Conservation (phyloP, 805 yeast genomes). For the Metschnikowia chrysomelidarum region DNA sequence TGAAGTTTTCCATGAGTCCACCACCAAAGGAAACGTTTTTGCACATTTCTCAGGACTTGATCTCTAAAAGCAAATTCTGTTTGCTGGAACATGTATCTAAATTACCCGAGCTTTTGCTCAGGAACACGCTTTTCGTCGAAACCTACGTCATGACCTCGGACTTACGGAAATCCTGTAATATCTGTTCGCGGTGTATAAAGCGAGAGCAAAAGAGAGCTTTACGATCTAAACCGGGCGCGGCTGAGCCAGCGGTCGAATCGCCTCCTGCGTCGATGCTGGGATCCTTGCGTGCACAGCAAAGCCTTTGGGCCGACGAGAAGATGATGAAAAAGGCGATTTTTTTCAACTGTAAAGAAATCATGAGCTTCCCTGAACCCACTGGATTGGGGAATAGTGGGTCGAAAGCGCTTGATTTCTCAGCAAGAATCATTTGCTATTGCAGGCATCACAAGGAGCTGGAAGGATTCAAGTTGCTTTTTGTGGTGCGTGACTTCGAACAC, state of each 20-base stretch:
- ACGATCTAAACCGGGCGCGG: conserved; percentile 62
- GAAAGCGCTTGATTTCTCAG: conserved; percentile 48
- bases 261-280: conserved; percentile 14
- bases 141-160: conserved; percentile 72
- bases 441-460: conserved; percentile 88
- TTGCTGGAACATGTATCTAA: conserved; percentile 49
- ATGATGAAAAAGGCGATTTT: conserved; percentile 80
- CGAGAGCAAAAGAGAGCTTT: conserved; percentile 94
- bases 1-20: conserved; percentile 66
- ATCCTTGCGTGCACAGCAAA: conserved; percentile 51
- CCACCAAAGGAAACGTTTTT: conserved; percentile 71
- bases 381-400: conserved; percentile 32
- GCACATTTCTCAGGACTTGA: conserved; percentile 83
- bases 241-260: conserved; percentile 13
- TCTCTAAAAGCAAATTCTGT: conserved; percentile 83
- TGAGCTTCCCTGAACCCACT: conserved; percentile 65
- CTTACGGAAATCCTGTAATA: conserved; percentile 53
- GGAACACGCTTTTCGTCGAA: conserved; percentile 65
- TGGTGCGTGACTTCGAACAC: conserved; percentile 59
- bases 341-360: conserved; percentile 86
- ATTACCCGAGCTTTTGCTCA: conserved; percentile 39
- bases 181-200: conserved; percentile 85
- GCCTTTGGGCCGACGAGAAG: conserved; percentile 72
- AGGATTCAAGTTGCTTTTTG: conserved; percentile 76
- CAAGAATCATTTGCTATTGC: conserved; percentile 93